phyloP scores from a whole-genome alignment of 2,329 filamentous ascomycete genomes.

The Fusarium miscanthi region DNA sequence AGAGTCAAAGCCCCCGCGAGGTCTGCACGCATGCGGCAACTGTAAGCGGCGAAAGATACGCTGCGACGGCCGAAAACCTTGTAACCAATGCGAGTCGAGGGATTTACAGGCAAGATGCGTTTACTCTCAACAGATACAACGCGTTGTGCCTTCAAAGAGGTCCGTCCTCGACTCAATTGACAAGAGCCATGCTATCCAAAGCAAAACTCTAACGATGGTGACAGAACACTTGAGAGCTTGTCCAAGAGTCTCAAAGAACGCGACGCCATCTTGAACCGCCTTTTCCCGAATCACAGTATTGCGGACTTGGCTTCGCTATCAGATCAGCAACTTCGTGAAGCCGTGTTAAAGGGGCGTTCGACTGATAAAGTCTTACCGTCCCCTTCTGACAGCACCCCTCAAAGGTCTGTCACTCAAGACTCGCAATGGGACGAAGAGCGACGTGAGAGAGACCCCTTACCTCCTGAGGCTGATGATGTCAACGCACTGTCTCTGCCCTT shows the following conservation, averaged over 20 bases:
- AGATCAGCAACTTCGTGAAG: neutral
- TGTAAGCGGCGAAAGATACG: conserved; percentile 8
- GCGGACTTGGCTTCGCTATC: neutral
- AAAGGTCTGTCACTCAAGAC: neutral
- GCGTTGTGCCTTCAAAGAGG: neutral
- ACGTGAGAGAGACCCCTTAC: neutral
- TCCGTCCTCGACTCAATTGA: neutral
- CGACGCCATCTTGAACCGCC: neutral
- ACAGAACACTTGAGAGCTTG: neutral
- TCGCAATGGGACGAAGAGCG: conserved; percentile 5
- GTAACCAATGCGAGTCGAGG: neutral
- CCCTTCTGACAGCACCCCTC: neutral
- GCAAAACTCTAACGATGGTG: neutral
- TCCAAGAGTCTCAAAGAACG: conserved; percentile 7
- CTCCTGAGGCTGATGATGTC: conserved; percentile 12
- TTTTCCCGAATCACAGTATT: neutral
- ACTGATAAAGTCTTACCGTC: neutral
- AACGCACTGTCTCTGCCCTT: conserved; percentile 9
- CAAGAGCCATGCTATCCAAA: neutral
- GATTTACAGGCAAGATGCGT: neutral
- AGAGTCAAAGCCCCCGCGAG: neutral
- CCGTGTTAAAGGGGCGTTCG: neutral
- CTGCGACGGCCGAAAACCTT: conserved; percentile 7
- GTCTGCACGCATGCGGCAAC: neutral
- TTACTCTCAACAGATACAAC: neutral